phyloP scores from a whole-genome alignment of 495 filamentous ascomycete species.

The Aspergillus heteromorphus region DNA sequence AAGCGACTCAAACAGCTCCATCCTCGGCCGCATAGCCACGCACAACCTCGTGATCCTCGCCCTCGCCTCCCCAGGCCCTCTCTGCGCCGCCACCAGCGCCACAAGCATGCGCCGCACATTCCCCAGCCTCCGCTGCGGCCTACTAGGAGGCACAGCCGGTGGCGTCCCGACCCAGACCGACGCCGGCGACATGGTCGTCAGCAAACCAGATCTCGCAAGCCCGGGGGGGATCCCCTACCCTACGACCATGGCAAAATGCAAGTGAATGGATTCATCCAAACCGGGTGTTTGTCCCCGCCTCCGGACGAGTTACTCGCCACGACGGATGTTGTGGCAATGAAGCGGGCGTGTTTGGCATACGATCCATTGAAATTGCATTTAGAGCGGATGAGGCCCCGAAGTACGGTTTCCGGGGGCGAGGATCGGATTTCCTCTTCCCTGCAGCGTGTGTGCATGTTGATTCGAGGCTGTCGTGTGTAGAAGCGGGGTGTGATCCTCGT shows the following conservation, averaged over 20 bases:
- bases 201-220: slow-evolving; percentile 18
- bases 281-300: background rate
- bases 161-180: slow-evolving; percentile 22
- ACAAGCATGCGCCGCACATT: slow-evolving; percentile 21
- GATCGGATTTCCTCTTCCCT: background rate
- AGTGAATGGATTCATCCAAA: too few species aligned
- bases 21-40: background rate
- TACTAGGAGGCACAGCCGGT: slow-evolving; percentile 26
- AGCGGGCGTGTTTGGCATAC: background rate
- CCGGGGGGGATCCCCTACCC: slow-evolving; percentile 21
- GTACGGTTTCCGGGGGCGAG: background rate
- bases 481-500: slow-evolving; percentile 13
- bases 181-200: slow-evolving; percentile 29
- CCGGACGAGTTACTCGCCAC: background rate
- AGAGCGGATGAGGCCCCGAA: background rate
- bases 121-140: slow-evolving; percentile 12
- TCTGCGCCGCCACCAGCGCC: background rate
- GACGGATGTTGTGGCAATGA: background rate
- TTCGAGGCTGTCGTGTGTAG: background rate
- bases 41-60: background rate
- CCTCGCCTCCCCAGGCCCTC: background rate
- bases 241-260: too few species aligned
- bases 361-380: background rate
- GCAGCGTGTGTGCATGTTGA: background rate
- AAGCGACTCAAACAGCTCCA: background rate